Base-by-base conservation (phyloP, 805 yeast genomes). In the Candida verbasci region DNA sequence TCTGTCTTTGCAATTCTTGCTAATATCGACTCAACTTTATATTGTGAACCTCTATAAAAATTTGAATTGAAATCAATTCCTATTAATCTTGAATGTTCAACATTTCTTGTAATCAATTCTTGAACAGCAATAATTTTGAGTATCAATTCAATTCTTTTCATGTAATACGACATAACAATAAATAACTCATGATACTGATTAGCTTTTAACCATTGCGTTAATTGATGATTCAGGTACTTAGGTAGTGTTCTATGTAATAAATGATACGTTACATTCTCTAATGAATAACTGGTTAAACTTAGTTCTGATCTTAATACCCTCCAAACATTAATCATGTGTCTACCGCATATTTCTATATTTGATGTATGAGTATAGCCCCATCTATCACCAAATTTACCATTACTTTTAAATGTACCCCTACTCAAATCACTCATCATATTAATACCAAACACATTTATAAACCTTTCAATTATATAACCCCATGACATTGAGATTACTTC, bases 11-110 rank as follows among this genome's bases (percentile, higher is more conserved):
- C 75, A 14, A 93, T 58, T 37, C 98, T 61, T 3, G 77, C 59
- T 45, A 93, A 60, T 25, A 89, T 70, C 1, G 97, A 85, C 52
- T 93, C 98, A 2, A 93, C 96, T 53, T 86, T 89, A 54, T 71
- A 93, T 52, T 93, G 98, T 0, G 97, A 91, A 0, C 98, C 98
- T 40, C 98, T 58, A 35, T 86, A 83, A 41, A 84, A 77, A 7
- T 88, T 86, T 3, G 97, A 86, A 52, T 80, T 74, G 54, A 88
- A 93, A 48, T 93, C 97, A 18, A 93, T 77, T 0, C 98, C 98
- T 16, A 88, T 72, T 22, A 93, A 56, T 31, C 96, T 66, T 0
- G 96, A 86, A 55, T 86, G 85, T 47, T 89, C 97, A 10, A 82
- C 75, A 15, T 83, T 85, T 46, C 80, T 70, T 9, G 79, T 68